A percentile compares a stretch with the other conserved stretches of the same genome.
These are phyloP conservation scores for Pythium plurisporium DNA, from an alignment of 352 stramenopile species.

Conservation along the genomic window DNA sequence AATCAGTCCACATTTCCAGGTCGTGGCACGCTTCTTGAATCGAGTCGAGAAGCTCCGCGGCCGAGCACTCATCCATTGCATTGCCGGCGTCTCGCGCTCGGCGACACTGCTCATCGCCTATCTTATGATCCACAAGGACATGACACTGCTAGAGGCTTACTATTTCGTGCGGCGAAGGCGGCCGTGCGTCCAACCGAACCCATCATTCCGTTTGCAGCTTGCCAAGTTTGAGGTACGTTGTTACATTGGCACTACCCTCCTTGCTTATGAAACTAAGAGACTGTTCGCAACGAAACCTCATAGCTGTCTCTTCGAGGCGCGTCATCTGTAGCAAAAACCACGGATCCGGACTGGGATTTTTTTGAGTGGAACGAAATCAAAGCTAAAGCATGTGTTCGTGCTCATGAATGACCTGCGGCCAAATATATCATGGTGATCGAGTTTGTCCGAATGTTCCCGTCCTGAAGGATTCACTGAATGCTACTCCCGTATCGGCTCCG, in stretches of 20 bases:
- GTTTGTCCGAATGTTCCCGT: too few species aligned
- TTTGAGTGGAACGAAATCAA: slow-evolving; percentile 71
- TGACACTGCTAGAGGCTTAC: slow-evolving; percentile 56
- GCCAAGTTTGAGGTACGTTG: slow-evolving; percentile 50
- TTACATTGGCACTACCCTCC: too few species aligned
- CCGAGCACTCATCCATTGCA: slow-evolving; percentile 54
- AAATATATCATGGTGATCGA: too few species aligned
- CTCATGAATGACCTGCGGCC: too few species aligned
- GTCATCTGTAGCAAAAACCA: slow-evolving; percentile 48
- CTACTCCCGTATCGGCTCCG: too few species aligned
- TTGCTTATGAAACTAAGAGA: too few species aligned
- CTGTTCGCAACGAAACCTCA: too few species aligned
- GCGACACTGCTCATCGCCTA: slow-evolving; percentile 55
- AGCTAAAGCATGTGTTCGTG: not conserved
- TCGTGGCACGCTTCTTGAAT: slow-evolving; percentile 48
- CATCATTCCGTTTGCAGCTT: slow-evolving; percentile 60
- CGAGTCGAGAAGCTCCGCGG: slow-evolving; percentile 42
- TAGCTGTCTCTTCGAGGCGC: slow-evolving; percentile 45
- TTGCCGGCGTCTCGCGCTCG: slow-evolving; percentile 51
- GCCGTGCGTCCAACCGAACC: slow-evolving; percentile 44
- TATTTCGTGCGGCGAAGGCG: slow-evolving; percentile 46
- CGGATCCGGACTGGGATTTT: slow-evolving; percentile 69
- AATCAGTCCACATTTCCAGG: slow-evolving; percentile 49
- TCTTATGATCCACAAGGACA: slow-evolving; percentile 65
- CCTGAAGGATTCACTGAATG: too few species aligned